These are phyloP conservation scores for Lentinula edodes DNA, from an alignment of 768 basidiomycete species.

Conservation along the genomic window DNA sequence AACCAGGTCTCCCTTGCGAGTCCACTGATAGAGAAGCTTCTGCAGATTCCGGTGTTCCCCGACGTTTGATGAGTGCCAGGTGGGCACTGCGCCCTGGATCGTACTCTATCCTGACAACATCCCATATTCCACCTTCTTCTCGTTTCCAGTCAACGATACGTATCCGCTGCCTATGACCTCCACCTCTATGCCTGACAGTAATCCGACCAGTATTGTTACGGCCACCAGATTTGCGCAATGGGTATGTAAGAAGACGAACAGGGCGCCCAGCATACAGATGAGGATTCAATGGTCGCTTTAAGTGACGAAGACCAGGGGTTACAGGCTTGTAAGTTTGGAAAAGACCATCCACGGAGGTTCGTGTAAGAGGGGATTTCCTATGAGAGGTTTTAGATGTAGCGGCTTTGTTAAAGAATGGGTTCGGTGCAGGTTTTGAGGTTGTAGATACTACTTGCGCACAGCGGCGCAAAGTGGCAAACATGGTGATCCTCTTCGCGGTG, in stretches of 20 bases:
- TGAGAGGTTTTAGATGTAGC: neutral
- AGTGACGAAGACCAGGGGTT: slow-evolving; percentile 81
- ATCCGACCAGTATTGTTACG: slow-evolving; percentile 79
- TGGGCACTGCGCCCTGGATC: slow-evolving; percentile 93
- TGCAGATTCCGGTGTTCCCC: slow-evolving; percentile 37
- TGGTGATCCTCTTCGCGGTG: neutral
- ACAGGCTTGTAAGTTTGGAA: slow-evolving; percentile 92
- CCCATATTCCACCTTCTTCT: slow-evolving; percentile 71
- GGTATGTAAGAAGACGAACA: slow-evolving; percentile 71
- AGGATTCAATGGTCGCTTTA: slow-evolving; percentile 72
- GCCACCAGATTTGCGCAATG: slow-evolving; percentile 82
- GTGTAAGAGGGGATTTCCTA: neutral
- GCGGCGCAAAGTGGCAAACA: slow-evolving; percentile 2
- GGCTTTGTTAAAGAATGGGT: neutral
- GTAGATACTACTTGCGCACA: slow-evolving; percentile 1
- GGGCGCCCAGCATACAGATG: slow-evolving; percentile 89
- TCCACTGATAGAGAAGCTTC: neutral
- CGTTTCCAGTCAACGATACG: slow-evolving; percentile 85
- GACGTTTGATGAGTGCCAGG: slow-evolving; percentile 80
- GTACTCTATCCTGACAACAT: slow-evolving; percentile 93
- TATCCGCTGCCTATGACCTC: slow-evolving; percentile 85
- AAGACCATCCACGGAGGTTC: slow-evolving; percentile 23
- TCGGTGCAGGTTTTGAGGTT: neutral
- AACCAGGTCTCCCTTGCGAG: slow-evolving; percentile 43
- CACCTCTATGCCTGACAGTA: slow-evolving; percentile 85